Conservation (phyloP, 1,284 basidiomycete species). For the Pascua sp. region DNA sequence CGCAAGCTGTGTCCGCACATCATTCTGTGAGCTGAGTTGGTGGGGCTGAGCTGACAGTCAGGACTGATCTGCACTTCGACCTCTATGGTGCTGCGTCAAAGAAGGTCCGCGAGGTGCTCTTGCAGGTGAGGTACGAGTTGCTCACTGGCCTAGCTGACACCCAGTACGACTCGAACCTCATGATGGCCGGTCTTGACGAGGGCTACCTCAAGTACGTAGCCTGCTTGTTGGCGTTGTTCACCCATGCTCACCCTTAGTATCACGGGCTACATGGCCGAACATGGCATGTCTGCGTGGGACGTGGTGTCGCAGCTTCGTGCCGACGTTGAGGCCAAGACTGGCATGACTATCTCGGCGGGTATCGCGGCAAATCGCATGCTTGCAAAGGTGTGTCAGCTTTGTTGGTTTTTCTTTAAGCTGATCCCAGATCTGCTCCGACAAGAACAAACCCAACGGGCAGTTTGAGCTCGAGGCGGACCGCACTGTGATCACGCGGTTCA, state of each 20-base stretch:
- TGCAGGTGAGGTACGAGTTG: constrained; percentile 28
- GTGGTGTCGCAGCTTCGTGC: constrained; percentile 75
- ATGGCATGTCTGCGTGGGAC: constrained; percentile 63
- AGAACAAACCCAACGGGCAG: constrained; percentile 94
- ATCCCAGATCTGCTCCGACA: constrained; percentile 83
- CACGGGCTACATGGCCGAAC: constrained; percentile 64
- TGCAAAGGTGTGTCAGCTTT: constrained; percentile 61
- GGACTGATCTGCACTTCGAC: constrained; percentile 53
- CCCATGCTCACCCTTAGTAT: constrained; percentile 23
- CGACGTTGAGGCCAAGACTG: constrained; percentile 68
- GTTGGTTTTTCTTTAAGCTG: constrained; percentile 10
- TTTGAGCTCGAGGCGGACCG: constrained; percentile 69
- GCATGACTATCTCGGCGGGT: constrained; percentile 87
- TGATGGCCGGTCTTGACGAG: constrained; percentile 78
- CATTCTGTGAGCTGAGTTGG: constrained; percentile 54
- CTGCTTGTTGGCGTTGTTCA: background rate
- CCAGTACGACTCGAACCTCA: constrained; percentile 77
- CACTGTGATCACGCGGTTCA: constrained; percentile 64
- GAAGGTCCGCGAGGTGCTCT: constrained; percentile 41
- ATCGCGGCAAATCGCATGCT: constrained; percentile 75
- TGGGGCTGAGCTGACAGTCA: background rate
- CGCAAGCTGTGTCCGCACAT: constrained; percentile 90
- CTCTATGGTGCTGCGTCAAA: constrained; percentile 70
- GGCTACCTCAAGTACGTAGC: constrained; percentile 73
- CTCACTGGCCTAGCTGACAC: constrained; percentile 18